phyloP scores from a whole-genome alignment of 352 stramenopile genomes.

The Plasmopara muralis region DNA sequence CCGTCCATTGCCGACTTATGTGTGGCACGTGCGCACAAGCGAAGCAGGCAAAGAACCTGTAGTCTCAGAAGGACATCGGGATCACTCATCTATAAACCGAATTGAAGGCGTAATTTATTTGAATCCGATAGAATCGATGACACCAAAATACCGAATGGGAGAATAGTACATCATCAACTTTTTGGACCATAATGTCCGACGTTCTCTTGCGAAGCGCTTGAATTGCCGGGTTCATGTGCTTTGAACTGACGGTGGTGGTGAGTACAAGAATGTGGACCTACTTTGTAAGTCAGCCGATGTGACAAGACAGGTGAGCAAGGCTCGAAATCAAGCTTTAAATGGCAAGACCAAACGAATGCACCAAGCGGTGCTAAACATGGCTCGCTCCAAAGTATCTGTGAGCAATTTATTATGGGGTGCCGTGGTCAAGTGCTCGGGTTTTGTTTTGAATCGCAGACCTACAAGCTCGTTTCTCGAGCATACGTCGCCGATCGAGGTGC shows the following conservation, averaged over 20 bases:
- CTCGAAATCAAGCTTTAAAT: slow-evolving; percentile 20
- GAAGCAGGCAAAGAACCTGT: no score
- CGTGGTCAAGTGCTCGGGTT: slow-evolving; percentile 18
- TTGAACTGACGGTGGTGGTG: slow-evolving; percentile 14
- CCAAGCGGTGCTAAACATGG: slow-evolving; percentile 29
- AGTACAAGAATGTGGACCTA: slow-evolving; percentile 23
- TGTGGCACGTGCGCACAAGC: no score
- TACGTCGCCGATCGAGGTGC: slow-evolving; percentile 7
- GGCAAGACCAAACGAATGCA: slow-evolving; percentile 31
- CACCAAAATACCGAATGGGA: no score
- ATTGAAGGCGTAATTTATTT: neutral
- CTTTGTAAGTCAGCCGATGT: slow-evolving; percentile 24
- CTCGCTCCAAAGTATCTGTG: slow-evolving; percentile 22
- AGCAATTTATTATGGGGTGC: slow-evolving; percentile 20
- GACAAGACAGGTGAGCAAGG: slow-evolving; percentile 17
- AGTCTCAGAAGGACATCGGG: no score
- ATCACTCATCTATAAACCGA: no score
- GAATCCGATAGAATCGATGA: neutral
- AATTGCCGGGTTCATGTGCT: slow-evolving; percentile 7
- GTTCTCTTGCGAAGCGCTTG: neutral
- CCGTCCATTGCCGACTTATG: no score
- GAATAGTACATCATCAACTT: no score
- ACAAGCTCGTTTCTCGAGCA: slow-evolving; percentile 9
- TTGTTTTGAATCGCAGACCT: slow-evolving; percentile 23
- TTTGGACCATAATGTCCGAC: no score